Evolutionary conservation across 352 stramenopile species (phyloP).

Genomic region (Phytophthora vignae): DNA sequence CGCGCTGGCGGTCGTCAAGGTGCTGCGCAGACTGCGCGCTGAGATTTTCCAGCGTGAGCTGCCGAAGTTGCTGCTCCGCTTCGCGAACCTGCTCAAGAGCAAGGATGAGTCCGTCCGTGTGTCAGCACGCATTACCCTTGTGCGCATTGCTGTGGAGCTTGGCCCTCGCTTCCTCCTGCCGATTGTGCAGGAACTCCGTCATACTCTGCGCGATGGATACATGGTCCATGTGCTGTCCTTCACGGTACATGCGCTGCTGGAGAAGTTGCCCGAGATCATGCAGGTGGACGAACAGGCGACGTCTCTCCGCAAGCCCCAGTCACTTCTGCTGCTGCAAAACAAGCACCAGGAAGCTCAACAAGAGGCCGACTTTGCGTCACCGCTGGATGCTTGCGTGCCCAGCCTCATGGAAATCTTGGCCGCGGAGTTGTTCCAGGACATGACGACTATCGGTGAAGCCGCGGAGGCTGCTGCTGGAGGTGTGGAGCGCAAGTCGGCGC

Average conservation of each 20-base stretch:
- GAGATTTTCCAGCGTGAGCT: constrained; percentile 94
- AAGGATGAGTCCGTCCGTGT: constrained; percentile 94
- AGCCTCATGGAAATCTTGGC: constrained; percentile 86
- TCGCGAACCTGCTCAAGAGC: constrained; percentile 88
- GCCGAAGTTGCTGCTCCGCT: constrained; percentile 93
- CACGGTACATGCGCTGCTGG: constrained; percentile 86
- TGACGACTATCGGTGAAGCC: constrained; percentile 42
- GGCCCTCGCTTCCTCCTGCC: constrained; percentile 86
- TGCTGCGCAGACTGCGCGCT: constrained; percentile 93
- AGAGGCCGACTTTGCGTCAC: constrained; percentile 56
- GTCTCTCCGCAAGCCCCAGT: constrained; percentile 28
- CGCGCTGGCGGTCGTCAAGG: constrained; percentile 96
- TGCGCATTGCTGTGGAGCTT: constrained; percentile 94
- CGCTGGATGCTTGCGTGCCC: constrained; percentile 80
- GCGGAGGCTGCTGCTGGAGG: constrained; percentile 44
- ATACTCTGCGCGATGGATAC: constrained; percentile 85
- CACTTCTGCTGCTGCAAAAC: constrained; percentile 27
- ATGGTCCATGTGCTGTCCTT: constrained; percentile 90
- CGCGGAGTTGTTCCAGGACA: constrained; percentile 84
- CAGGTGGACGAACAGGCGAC: constrained; percentile 45
- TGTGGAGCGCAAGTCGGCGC: constrained; percentile 52
- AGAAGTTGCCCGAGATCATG: constrained; percentile 77
- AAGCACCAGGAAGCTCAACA: constrained; percentile 35
- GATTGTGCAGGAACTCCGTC: constrained; percentile 85
- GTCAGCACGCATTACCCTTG: constrained; percentile 93